These are phyloP conservation scores for Cladophialophora carrionii DNA, from an alignment of 2,329 filamentous ascomycete genomes.

Conservation along the genomic window DNA sequence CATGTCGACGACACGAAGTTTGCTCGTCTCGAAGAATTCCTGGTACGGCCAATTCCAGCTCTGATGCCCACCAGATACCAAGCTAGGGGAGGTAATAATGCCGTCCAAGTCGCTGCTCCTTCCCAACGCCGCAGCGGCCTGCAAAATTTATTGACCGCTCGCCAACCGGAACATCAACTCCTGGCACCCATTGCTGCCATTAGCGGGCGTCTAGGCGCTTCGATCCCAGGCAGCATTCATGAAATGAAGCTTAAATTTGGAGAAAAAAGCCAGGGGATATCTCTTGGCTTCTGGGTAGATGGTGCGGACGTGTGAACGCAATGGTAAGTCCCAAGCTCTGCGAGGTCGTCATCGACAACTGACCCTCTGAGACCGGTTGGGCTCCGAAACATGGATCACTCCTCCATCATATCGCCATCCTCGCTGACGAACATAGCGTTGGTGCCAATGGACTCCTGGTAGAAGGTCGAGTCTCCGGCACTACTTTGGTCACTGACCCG, in stretches of 20 bases:
- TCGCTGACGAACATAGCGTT: slow-evolving; percentile 22
- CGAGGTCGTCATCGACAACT: neutral
- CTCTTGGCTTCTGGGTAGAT: neutral
- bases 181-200: neutral
- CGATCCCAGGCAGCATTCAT: neutral
- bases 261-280: neutral
- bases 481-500: slow-evolving; percentile 13
- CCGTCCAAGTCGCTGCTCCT: neutral
- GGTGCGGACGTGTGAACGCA: neutral
- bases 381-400: neutral
- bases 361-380: neutral
- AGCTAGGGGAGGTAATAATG: neutral
- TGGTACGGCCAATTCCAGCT: neutral
- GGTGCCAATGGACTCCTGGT: neutral
- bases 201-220: neutral
- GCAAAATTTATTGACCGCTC: neutral
- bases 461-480: neutral
- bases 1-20: neutral
- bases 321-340: neutral
- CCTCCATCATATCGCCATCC: slow-evolving; percentile 14
- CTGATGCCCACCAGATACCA: neutral
- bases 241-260: neutral
- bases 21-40: neutral
- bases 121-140: neutral
- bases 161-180: neutral